phyloP scores from a whole-genome alignment of 371 early-diverging fungal genomes.

The Capniomyces stellatus region DNA sequence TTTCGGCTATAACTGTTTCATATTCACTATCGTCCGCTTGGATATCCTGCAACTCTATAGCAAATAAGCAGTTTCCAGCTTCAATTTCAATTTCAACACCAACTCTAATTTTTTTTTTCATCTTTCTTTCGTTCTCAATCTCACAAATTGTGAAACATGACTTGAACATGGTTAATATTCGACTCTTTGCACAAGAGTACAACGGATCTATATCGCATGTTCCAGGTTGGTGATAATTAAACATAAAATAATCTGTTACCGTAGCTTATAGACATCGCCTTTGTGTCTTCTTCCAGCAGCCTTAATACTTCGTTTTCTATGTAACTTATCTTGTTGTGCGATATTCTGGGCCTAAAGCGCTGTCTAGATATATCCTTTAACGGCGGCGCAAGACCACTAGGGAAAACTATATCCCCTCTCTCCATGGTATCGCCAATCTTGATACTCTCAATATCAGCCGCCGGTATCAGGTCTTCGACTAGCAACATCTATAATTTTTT shows the following conservation, averaged over 20 bases:
- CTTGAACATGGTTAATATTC: too few relatives aligned
- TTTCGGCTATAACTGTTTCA: constrained; percentile 7
- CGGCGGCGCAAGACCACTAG: constrained; percentile 85
- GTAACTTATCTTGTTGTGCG: constrained; percentile 37
- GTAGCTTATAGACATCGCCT: constrained; percentile 13
- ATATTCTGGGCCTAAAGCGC: constrained; percentile 78
- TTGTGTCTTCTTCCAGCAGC: constrained; percentile 12
- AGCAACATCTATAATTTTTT: constrained; percentile 32
- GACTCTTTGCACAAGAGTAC: too few relatives aligned
- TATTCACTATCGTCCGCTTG: constrained; percentile 7
- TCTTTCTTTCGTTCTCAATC: background rate
- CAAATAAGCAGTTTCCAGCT: too few relatives aligned
- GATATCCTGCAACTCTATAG: constrained; percentile 11
- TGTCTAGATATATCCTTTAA: constrained; percentile 66
- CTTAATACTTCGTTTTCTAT: constrained; percentile 13
- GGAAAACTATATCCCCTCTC: constrained; percentile 38
- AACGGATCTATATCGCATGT: too few relatives aligned
- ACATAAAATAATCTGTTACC: constrained; percentile 1
- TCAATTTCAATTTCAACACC: background rate
- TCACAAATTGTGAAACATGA: too few relatives aligned
- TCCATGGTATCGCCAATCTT: constrained; percentile 16
- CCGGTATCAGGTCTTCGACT: constrained; percentile 22
- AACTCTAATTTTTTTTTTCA: background rate
- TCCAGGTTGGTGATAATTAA: too few relatives aligned
- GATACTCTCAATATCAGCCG: constrained; percentile 11